phyloP scores from a whole-genome alignment of 2,329 filamentous ascomycete species.

The Westerdykella ornata region DNA sequence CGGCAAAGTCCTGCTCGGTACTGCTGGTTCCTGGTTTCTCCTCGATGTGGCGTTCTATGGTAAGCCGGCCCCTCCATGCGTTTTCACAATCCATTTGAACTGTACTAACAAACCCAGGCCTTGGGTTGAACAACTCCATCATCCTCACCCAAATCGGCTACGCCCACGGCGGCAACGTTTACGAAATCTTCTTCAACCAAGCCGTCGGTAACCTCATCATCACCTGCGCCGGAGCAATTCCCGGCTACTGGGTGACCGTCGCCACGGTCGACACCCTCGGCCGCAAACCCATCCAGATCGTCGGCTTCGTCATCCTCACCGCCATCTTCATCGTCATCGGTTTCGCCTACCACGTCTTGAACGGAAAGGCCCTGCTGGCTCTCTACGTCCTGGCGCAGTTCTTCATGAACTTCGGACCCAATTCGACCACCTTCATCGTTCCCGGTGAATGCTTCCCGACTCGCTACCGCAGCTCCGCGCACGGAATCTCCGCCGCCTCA shows the following conservation, averaged over 20 bases:
- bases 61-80: slow-evolving; percentile 1
- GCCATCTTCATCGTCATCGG: slow-evolving; percentile 46
- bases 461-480: slow-evolving; percentile 43
- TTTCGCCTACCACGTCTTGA: slow-evolving; percentile 44
- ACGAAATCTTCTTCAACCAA: slow-evolving; percentile 65
- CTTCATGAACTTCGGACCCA: slow-evolving; percentile 51
- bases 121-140: slow-evolving; percentile 68
- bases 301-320: slow-evolving; percentile 45
- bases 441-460: slow-evolving; percentile 49
- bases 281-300: slow-evolving; percentile 69
- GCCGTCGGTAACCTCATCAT: slow-evolving; percentile 74
- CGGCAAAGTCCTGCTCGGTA: slow-evolving; percentile 63
- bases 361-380: slow-evolving; percentile 38
- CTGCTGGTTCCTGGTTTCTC: slow-evolving; percentile 72
- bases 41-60: slow-evolving; percentile 54
- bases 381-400: slow-evolving; percentile 46
- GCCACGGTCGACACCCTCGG: slow-evolving; percentile 66
- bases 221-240: slow-evolving; percentile 70
- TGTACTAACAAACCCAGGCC: slow-evolving; percentile 23
- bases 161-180: slow-evolving; percentile 56
- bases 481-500: slow-evolving; percentile 45
- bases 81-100: slow-evolving; percentile 32
- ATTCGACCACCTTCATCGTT: slow-evolving; percentile 48
- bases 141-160: slow-evolving; percentile 69
- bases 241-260: slow-evolving; percentile 76